These are phyloP conservation scores for Cryptosporidium ubiquitum DNA, from an alignment of 169 alveolate species.

Conservation along the genomic window DNA sequence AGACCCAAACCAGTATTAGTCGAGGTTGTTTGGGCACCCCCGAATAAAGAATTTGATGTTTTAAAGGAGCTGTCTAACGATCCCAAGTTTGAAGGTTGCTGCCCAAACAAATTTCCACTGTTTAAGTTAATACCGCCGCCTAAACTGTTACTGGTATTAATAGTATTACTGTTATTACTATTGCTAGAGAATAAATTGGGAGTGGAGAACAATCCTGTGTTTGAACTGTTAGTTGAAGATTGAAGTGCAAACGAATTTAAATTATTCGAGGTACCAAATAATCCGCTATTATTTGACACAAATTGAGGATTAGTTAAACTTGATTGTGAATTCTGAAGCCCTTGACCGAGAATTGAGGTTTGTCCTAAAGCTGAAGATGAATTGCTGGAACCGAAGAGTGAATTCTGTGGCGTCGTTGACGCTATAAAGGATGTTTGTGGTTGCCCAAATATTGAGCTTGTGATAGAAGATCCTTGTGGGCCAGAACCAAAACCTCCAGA, in stretches of 20 bases:
- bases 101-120: constrained; percentile 1
- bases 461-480: constrained; percentile 6
- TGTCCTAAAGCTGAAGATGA: constrained; percentile 33
- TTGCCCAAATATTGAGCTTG: constrained; percentile 61
- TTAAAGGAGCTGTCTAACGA: neutral
- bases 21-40: neutral
- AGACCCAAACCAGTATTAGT: neutral
- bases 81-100: neutral
- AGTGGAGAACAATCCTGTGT: constrained; percentile 38
- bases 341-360: constrained; percentile 5
- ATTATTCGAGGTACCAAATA: neutral
- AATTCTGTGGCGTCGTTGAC: neutral
- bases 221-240: constrained; percentile 13
- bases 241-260: constrained; percentile 17
- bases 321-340: constrained; percentile 20
- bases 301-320: constrained; percentile 19
- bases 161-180: constrained; percentile 1
- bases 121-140: neutral
- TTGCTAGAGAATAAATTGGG: constrained; percentile 17
- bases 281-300: neutral
- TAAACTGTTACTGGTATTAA: neutral
- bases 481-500: constrained; percentile 29
- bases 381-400: constrained; percentile 3
- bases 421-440: constrained; percentile 2
- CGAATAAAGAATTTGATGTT: constrained; percentile 23